Conservation (phyloP, 345 rosid genomes). For the Noccaea caerulescens region DNA sequence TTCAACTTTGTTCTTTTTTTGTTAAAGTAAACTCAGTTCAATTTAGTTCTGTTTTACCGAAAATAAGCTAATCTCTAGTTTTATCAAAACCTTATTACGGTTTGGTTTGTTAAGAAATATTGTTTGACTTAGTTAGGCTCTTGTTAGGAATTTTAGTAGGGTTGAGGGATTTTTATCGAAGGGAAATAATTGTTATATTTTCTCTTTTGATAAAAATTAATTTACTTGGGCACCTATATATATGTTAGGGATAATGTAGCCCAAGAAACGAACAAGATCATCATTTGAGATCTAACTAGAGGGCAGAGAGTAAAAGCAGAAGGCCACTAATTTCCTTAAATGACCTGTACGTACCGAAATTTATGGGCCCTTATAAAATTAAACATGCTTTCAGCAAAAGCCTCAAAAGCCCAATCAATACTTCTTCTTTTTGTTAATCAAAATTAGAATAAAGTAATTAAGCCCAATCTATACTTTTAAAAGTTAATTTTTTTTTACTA, state of each 20-base stretch:
- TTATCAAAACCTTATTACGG: not conserved
- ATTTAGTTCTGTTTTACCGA: not conserved
- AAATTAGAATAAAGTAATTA: no score
- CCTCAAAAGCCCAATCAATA: constrained; percentile 4
- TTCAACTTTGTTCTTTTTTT: no score
- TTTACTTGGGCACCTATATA: not conserved
- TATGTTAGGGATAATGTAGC: not conserved
- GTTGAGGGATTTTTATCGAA: no score
- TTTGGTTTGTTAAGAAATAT: not conserved
- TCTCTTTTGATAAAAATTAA: no score
- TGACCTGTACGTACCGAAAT: not conserved
- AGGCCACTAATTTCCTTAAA: not conserved
- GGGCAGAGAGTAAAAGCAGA: not conserved
- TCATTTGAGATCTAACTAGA: not conserved
- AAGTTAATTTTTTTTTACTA: no score
- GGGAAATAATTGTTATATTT: no score
- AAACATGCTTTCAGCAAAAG: not conserved
- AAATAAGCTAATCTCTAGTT: not conserved
- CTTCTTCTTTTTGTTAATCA: not conserved
- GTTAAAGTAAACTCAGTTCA: no score
- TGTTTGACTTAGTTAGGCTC: not conserved
- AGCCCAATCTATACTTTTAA: not conserved
- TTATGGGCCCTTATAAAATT: not conserved
- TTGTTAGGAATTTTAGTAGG: no score
- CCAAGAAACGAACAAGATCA: not conserved